Base-by-base conservation (phyloP, 1,284 basidiomycete genomes). In the Phylloboletellus chloephorus region DNA sequence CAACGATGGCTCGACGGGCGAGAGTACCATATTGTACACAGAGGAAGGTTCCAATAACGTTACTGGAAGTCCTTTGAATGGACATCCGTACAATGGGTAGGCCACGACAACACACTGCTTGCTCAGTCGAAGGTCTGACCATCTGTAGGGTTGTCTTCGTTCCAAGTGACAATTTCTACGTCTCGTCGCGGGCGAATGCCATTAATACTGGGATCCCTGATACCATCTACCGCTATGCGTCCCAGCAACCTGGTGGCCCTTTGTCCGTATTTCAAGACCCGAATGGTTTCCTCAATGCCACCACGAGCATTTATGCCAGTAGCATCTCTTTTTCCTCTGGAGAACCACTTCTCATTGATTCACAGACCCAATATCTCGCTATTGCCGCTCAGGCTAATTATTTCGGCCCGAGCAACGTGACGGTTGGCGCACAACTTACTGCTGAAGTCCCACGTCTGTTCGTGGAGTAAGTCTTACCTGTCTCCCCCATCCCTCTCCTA, bases 71-170 rank as follows among this genome's bases (percentile, higher is more conserved):
- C 63, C 65, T 8, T 57, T 70, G 31, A 56, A 64, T 21, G 73
- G 72, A 12, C 58, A 56, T 26, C 67, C 74, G 3, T 79, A 70
- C 56, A 83, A 83, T 49, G 78, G 73, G 79, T 78, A 43, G 5
- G 44, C 33, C 24, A 10, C 2, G n/a, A 11, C 11, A 10, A 5
- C 11, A 16, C 15, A 32, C 12, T 11, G 22, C 7, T n/a, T 31
- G 8, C 31, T 13, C 32, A 37, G 32, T 9, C 2, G 11, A 25
- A 31, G 29, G 7, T 30, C 30, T 48, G 17, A 50, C 22, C 15
- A 19, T 31, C n/a, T 16, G 5, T 46, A 78, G 76, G 3, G 63
- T 80, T 2, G 47, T 75, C 0, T 79, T 81, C 39, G 46, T 62
- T 21, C 22, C 51, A 6, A 67, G 47, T 41, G 24, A 58, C 1